Conservation (phyloP, 371 early-diverging fungal species). For the Rhizopus microsporus region DNA sequence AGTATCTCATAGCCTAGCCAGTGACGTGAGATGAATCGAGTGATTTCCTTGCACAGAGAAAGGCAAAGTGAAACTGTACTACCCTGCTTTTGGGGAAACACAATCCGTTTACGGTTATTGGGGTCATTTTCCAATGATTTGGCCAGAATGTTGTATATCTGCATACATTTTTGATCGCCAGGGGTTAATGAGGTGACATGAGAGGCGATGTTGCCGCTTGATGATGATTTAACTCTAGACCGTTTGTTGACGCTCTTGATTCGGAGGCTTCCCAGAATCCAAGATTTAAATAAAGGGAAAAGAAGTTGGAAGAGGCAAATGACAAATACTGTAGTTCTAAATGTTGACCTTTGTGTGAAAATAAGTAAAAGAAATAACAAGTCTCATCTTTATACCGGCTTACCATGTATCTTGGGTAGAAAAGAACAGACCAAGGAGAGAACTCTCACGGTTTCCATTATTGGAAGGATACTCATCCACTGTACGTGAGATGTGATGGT, state of each 20-base stretch:
- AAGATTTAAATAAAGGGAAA: slow-evolving; percentile 32
- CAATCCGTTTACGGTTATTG: not conserved
- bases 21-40: slow-evolving; percentile 34
- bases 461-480: slow-evolving; percentile 14
- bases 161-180: slow-evolving; percentile 47
- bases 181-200: slow-evolving; percentile 27
- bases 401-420: slow-evolving; percentile 38
- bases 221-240: slow-evolving; percentile 7
- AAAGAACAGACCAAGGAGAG: slow-evolving; percentile 19
- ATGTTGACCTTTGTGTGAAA: slow-evolving; percentile 21
- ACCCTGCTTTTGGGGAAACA: slow-evolving; percentile 15
- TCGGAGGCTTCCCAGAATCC: slow-evolving; percentile 19
- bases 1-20: slow-evolving; percentile 44
- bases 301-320: slow-evolving; percentile 36
- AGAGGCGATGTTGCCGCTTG: slow-evolving; percentile 19
- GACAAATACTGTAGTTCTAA: slow-evolving; percentile 36
- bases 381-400: not conserved
- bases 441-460: not conserved
- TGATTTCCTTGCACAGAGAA: slow-evolving; percentile 24
- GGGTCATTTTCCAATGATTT: slow-evolving; percentile 26
- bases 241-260: slow-evolving; percentile 26
- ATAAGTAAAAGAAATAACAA: slow-evolving; percentile 2
- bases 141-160: slow-evolving; percentile 36
- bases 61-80: slow-evolving; percentile 13
- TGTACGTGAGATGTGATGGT: slow-evolving; percentile 45